These are phyloP conservation scores for Nevesoporus exiguus DNA, from an alignment of 768 basidiomycete genomes.

Conservation along the genomic window DNA sequence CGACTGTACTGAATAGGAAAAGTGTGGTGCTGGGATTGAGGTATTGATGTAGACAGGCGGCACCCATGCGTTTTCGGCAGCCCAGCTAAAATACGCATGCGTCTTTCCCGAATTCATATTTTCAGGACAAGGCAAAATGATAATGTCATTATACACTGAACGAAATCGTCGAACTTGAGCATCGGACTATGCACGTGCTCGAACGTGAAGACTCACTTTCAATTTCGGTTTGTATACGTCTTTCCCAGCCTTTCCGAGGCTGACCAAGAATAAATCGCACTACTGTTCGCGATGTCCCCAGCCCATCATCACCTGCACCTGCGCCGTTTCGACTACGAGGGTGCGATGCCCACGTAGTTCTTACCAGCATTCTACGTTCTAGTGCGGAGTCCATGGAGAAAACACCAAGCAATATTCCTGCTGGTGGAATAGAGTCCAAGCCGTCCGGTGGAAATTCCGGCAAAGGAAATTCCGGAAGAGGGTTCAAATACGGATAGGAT, in stretches of 20 bases:
- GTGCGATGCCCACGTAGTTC: slow-evolving; percentile 88
- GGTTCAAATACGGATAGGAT: slow-evolving; percentile 38
- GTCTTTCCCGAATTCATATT: slow-evolving; percentile 98
- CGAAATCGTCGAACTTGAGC: slow-evolving; percentile 1
- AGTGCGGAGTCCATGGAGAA: slow-evolving; percentile 84
- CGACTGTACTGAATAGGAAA: slow-evolving; percentile 66
- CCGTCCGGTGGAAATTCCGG: slow-evolving; percentile 67
- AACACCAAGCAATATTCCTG: slow-evolving; percentile 84
- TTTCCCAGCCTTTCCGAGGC: slow-evolving; percentile 76
- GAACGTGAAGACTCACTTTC: slow-evolving; percentile 59
- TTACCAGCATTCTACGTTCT: slow-evolving; percentile 82
- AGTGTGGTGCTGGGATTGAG: slow-evolving; percentile 40
- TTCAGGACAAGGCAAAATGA: slow-evolving; percentile 79
- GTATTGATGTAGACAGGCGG: slow-evolving; percentile 65
- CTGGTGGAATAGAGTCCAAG: slow-evolving; percentile 74
- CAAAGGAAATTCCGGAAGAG: slow-evolving; percentile 24
- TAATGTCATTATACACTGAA: slow-evolving; percentile 82
- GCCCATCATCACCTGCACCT: slow-evolving; percentile 60
- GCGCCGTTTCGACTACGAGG: slow-evolving; percentile 73
- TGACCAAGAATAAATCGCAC: slow-evolving; percentile 89
- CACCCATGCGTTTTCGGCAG: slow-evolving; percentile 86
- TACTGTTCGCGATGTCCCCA: slow-evolving; percentile 77
- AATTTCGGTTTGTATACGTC: slow-evolving; percentile 81
- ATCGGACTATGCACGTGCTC: background rate
- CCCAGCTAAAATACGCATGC: slow-evolving; percentile 90